Evolutionary conservation across 2,329 filamentous ascomycete species (phyloP).

Genomic region (Trichophyton verrucosum): DNA sequence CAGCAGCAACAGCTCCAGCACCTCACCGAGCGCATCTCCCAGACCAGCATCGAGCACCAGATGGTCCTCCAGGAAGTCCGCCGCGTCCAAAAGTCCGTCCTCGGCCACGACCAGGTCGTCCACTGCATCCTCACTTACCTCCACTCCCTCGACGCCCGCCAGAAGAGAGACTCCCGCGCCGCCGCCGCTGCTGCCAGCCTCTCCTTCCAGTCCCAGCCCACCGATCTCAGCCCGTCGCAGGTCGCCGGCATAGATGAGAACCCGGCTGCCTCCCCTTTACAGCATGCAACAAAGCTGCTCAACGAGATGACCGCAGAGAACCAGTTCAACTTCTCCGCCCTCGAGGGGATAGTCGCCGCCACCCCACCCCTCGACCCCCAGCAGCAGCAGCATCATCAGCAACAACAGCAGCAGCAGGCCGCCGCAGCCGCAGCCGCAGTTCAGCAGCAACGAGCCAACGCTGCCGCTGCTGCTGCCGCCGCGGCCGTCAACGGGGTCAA

Average conservation of each 20-base stretch:
- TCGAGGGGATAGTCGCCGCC: conserved; percentile 51
- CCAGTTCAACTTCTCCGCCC: conserved; percentile 49
- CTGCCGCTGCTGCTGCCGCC: no score
- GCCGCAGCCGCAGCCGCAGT: no score
- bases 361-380: conserved; percentile 45
- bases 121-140: conserved; percentile 58
- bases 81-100: conserved; percentile 55
- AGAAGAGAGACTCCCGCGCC: conserved; percentile 48
- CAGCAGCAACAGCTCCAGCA: conserved; percentile 87
- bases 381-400: conserved; percentile 20
- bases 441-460: no score
- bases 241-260: conserved; percentile 44
- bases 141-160: conserved; percentile 51
- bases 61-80: conserved; percentile 53
- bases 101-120: conserved; percentile 60
- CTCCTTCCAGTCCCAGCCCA: conserved; percentile 30
- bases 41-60: conserved; percentile 56
- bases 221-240: conserved; percentile 35
- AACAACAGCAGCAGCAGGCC: no score
- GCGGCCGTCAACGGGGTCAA: conserved; percentile 14
- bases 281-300: conserved; percentile 55
- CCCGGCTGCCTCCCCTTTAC: conserved; percentile 54
- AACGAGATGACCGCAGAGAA: conserved; percentile 54
- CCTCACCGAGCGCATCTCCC: conserved; percentile 71
- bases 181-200: conserved; percentile 19